Conservation (phyloP, 2,329 filamentous ascomycete species). For the Achaetomium macrosporum region DNA sequence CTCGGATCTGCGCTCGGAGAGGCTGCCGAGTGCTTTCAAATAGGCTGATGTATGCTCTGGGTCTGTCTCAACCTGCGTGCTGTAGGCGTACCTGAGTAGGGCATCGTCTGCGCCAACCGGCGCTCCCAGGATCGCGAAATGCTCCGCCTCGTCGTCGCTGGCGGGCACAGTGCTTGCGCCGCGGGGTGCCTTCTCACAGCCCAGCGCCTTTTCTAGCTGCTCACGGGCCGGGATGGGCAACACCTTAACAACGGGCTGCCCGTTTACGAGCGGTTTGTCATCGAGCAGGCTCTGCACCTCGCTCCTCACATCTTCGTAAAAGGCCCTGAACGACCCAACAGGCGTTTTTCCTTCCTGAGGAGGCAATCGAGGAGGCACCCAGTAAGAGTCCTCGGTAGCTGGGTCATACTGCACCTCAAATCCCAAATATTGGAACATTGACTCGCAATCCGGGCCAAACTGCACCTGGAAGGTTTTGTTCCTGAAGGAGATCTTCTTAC, state of each 20-base stretch:
- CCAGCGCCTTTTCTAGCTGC: conserved; percentile 17
- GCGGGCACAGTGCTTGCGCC: conserved; percentile 6
- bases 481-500: conserved; percentile 46
- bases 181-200: conserved; percentile 26
- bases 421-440: conserved; percentile 44
- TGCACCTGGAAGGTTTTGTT: conserved; percentile 53
- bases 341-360: conserved; percentile 32
- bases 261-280: conserved; percentile 22
- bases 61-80: conserved; percentile 19
- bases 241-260: conserved; percentile 12
- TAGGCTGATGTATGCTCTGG: conserved; percentile 14
- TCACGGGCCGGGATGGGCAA: conserved; percentile 26
- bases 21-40: conserved; percentile 17
- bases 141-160: conserved; percentile 3
- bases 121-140: conserved; percentile 20
- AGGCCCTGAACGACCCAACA: conserved; percentile 40
- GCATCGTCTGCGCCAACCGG: conserved; percentile 16
- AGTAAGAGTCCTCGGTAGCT: conserved; percentile 35
- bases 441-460: conserved; percentile 46
- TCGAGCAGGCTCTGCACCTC: conserved; percentile 41
- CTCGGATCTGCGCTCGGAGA: conserved; percentile 14
- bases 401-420: conserved; percentile 40
- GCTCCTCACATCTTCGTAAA: conserved; percentile 44
- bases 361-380: conserved; percentile 32
- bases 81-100: conserved; percentile 24